Evolutionary conservation across 192 early-diverging fungal species (phyloP), one percentile per base, ranked within the genome.

Genomic region (Entomortierella lignicola): DNA sequence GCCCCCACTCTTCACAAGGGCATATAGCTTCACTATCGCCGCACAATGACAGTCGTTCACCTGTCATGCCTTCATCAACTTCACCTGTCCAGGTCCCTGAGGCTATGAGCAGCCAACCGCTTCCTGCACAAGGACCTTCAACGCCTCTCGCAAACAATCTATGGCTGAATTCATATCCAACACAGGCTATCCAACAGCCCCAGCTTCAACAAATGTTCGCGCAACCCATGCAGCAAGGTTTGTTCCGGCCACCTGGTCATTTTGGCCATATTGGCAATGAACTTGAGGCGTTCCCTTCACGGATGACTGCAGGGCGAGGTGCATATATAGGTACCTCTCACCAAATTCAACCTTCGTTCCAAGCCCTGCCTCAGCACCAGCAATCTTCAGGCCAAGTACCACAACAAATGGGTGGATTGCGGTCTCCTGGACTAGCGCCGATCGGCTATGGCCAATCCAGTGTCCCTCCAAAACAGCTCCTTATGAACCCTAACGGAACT

Each of bases 181-280:
- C 30, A 7, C 72, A 68, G 47, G 31, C 50, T 34, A 25, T 61
- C 31, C 51, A 23, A 8, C 72, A 60, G 30, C 63, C 72, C 26
- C 72, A 66, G 17, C 47, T 66, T 20, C 72, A 62, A 42, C 66
- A 61, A 23, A 41, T 61, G 42, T 77, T 77, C 42, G 48, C 65
- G 25, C 60, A 60, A 34, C 13, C 63, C 2, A 48, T 68, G 27
- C 72, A 77, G 18, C 72, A 79, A 20, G 57, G 63, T 2, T 23
- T 70, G 21, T 79, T 69, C 29, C 23, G 67, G 30, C 61, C 75
- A 10, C 41, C 66, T 32, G 43, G 30, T 11, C 75, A 69, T 5
- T 79, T 66, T 61, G 75, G 75, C 8, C 67, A 53, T 8, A 65
- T 79, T 50, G 62, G 67, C 17, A 61, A 55, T 31, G 75, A 64